Conservation (phyloP, 2,329 filamentous ascomycete species). For the Drechslerella coelobrocha region DNA sequence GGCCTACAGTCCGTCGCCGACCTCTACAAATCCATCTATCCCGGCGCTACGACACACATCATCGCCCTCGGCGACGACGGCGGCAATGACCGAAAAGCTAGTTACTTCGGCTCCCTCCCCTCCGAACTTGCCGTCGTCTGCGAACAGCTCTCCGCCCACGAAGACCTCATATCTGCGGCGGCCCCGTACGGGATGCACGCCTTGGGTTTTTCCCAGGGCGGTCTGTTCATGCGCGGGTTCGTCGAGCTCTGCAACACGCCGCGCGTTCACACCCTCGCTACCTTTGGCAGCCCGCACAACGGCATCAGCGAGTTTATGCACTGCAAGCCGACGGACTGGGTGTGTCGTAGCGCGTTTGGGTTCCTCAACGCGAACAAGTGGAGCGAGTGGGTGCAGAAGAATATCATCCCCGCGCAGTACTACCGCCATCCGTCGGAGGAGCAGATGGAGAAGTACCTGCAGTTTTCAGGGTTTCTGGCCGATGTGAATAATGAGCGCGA, state of each 20-base stretch:
- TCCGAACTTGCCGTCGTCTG: constrained; percentile 69
- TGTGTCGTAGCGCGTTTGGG: constrained; percentile 81
- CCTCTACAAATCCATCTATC: constrained; percentile 73
- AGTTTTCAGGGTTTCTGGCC: constrained; percentile 83
- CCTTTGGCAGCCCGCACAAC: constrained; percentile 90
- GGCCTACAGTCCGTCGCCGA: constrained; percentile 74
- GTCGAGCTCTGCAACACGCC: constrained; percentile 83
- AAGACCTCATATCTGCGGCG: constrained; percentile 20
- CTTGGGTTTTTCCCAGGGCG: constrained; percentile 94
- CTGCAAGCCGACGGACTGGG: constrained; percentile 74
- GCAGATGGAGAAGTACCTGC: constrained; percentile 75
- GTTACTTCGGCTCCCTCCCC: constrained; percentile 90
- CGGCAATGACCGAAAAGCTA: constrained; percentile 74
- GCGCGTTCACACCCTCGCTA: constrained; percentile 78
- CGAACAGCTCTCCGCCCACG: constrained; percentile 27
- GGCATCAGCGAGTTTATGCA: constrained; percentile 81
- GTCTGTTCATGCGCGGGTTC: constrained; percentile 91
- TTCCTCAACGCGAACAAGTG: constrained; percentile 82
- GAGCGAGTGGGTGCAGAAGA: constrained; percentile 76
- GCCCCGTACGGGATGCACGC: constrained; percentile 41
- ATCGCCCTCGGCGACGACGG: constrained; percentile 74
- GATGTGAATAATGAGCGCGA: constrained; percentile 93
- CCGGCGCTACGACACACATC: constrained; percentile 83
- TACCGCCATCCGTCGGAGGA: constrained; percentile 71
- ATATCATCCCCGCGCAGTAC: constrained; percentile 92